A percentile compares a stretch with the other conserved stretches of the same genome.
These are phyloP conservation scores for Trichoderma pleuroti DNA, from an alignment of 2,329 filamentous ascomycete genomes.

Conservation along the genomic window DNA sequence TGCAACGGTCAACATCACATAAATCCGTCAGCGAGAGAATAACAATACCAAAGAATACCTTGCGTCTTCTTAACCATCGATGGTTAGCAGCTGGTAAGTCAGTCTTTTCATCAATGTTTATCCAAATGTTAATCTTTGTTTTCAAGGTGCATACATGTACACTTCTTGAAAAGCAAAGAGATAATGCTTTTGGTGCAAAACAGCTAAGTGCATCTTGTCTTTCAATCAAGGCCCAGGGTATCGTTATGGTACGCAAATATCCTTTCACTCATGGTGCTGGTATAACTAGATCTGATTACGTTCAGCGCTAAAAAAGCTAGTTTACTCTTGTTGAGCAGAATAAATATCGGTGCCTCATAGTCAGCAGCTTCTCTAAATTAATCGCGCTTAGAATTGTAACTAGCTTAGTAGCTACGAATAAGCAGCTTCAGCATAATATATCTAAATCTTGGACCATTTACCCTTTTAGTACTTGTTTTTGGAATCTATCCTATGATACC, in stretches of 20 bases:
- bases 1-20: not conserved
- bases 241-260: not conserved
- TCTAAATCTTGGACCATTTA: not conserved
- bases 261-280: not conserved
- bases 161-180: not conserved
- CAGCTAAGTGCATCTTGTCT: not conserved
- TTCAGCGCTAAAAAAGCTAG: not conserved
- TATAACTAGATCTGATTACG: not conserved
- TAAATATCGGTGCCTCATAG: not conserved
- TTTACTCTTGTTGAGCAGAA: not conserved
- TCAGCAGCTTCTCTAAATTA: not conserved
- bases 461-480: not conserved
- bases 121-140: not conserved
- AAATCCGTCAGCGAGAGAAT: not conserved
- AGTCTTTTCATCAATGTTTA: not conserved
- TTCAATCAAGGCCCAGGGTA: not conserved
- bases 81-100: not conserved
- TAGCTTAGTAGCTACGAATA: not conserved
- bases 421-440: not conserved
- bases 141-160: not conserved
- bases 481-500: not conserved
- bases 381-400: not conserved
- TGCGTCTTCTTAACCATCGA: not conserved
- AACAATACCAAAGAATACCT: not conserved
- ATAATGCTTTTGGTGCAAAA: not conserved